Evolutionary conservation across 1,284 basidiomycete species (phyloP).

Genomic region (Leccinum solheimii): DNA sequence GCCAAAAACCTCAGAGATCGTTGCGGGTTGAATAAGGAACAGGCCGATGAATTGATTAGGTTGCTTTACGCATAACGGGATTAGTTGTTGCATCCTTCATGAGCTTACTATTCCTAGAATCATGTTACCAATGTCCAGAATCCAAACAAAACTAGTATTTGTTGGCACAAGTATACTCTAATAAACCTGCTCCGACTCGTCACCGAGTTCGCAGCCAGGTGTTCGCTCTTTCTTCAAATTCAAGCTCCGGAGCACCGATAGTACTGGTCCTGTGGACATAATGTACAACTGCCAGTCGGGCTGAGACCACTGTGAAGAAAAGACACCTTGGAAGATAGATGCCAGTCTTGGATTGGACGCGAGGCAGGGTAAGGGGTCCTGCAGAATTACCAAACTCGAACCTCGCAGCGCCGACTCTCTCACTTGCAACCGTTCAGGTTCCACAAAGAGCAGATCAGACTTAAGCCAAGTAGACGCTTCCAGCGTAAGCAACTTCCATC

Average conservation of each 20-base stretch:
- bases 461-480: not conserved
- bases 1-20: constrained; percentile 13
- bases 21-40: constrained; percentile 21
- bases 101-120: constrained; percentile 3
- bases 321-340: not conserved
- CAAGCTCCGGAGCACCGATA: not conserved
- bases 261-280: not conserved
- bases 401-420: not conserved
- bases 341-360: not conserved
- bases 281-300: not conserved
- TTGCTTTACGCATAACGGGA: constrained; percentile 13
- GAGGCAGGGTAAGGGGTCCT: constrained; percentile 19
- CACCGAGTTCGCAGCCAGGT: not conserved
- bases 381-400: not conserved
- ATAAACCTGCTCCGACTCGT: not conserved
- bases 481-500: not conserved
- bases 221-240: not conserved
- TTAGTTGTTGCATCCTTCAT: not conserved
- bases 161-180: not conserved
- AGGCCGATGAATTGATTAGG: constrained; percentile 23
- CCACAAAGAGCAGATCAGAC: no score
- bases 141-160: not conserved
- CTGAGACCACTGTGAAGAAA: not conserved
- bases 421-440: not conserved
- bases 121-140: not conserved